These are phyloP conservation scores for Leptoxyphium fumago DNA, from an alignment of 2,329 filamentous ascomycete genomes.

Conservation along the genomic window DNA sequence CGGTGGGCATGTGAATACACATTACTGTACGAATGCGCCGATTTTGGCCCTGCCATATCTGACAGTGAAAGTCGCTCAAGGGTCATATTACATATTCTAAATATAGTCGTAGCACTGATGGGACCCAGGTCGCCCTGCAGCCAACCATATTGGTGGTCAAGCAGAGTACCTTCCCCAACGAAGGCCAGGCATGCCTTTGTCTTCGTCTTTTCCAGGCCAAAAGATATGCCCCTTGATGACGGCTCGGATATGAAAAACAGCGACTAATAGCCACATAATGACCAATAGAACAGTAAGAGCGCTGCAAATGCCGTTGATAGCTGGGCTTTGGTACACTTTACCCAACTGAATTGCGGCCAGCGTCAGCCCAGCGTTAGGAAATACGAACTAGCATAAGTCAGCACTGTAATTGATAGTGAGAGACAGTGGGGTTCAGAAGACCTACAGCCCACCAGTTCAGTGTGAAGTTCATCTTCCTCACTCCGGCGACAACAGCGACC, in stretches of 20 bases:
- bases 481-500: constrained; percentile 23
- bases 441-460: constrained; percentile 42
- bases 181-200: constrained; percentile 25
- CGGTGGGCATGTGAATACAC: too few relatives aligned
- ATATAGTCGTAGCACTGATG: too few relatives aligned
- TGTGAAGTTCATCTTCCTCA: constrained; percentile 31
- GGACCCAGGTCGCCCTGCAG: too few relatives aligned
- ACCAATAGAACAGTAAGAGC: constrained; percentile 43
- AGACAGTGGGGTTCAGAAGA: neutral
- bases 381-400: constrained; percentile 33
- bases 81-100: too few relatives aligned
- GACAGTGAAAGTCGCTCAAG: too few relatives aligned
- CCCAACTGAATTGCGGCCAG: constrained; percentile 45
- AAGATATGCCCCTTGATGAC: constrained; percentile 38
- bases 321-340: constrained; percentile 36
- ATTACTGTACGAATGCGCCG: too few relatives aligned
- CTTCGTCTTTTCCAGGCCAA: constrained; percentile 47
- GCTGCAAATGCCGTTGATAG: constrained; percentile 38
- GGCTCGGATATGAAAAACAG: constrained; percentile 35
- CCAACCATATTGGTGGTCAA: neutral
- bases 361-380: constrained; percentile 50
- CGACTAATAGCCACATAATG: constrained; percentile 40
- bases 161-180: neutral
- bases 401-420: neutral
- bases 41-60: too few relatives aligned